phyloP scores from a whole-genome alignment of 1,139 yeast species.

The Geotrichum citri-aurantii region DNA sequence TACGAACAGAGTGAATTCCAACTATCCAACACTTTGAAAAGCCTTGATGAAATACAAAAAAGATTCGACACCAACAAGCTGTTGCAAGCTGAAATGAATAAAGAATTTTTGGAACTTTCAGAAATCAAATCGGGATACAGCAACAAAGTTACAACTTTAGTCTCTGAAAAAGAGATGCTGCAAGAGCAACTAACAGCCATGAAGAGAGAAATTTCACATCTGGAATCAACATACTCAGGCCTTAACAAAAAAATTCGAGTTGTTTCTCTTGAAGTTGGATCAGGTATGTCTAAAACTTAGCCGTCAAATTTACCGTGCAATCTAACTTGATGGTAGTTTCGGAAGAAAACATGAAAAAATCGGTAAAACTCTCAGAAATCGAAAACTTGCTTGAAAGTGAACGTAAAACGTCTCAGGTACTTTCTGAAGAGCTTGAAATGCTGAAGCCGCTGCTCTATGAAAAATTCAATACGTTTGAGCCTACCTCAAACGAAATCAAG shows the following conservation, averaged over 20 bases:
- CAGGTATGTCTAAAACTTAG: conserved; percentile 2
- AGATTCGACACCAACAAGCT: neutral
- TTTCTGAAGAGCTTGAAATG: conserved; percentile 5
- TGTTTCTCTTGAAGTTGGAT: neutral
- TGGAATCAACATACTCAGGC: neutral
- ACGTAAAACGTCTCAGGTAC: neutral
- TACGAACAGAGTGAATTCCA: conserved; percentile 9
- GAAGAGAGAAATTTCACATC: neutral
- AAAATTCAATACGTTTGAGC: neutral
- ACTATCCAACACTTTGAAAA: neutral
- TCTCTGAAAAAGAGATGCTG: conserved; percentile 1
- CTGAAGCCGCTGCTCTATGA: conserved; percentile 10
- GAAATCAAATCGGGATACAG: conserved; percentile 1
- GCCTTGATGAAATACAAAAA: conserved; percentile 4
- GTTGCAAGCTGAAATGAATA: conserved; percentile 7
- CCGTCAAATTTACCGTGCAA: neutral
- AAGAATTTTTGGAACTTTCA: conserved; percentile 7
- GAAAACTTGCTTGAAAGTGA: conserved; percentile 1
- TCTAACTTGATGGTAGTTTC: conserved; percentile 3
- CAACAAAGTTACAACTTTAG: neutral
- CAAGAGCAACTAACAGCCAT: neutral
- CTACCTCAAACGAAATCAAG: neutral
- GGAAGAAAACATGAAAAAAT: conserved; percentile 1
- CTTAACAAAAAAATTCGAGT: neutral
- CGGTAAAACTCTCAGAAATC: neutral